Evolutionary conservation across 2,329 filamentous ascomycete genomes (phyloP).

Genomic region (Colletotrichum melonis): DNA sequence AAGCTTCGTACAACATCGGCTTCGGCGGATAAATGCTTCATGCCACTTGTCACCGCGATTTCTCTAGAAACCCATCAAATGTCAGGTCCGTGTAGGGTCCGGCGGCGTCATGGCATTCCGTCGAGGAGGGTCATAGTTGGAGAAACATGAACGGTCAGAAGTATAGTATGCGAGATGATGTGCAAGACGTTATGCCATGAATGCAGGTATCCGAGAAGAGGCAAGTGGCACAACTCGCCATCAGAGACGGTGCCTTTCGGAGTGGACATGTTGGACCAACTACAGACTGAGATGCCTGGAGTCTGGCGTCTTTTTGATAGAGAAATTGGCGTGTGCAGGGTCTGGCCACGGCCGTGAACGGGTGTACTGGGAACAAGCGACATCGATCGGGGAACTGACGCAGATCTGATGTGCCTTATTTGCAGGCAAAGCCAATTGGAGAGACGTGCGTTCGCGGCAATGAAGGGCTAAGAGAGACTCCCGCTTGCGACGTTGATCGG

Average conservation of each 20-base stretch:
- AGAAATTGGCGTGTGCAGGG: slow-evolving; percentile 12
- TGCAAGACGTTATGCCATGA: slow-evolving; percentile 38
- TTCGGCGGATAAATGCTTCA: slow-evolving; percentile 21
- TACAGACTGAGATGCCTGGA: slow-evolving; percentile 8
- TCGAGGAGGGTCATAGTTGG: neutral
- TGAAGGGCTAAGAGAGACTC: slow-evolving; percentile 29
- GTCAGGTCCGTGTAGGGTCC: slow-evolving; percentile 12
- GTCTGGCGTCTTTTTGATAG: neutral
- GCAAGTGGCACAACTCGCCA: slow-evolving; percentile 29
- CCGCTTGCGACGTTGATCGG: slow-evolving; percentile 26
- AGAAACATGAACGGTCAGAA: slow-evolving; percentile 16
- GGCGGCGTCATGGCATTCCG: neutral
- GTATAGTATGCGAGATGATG: slow-evolving; percentile 36
- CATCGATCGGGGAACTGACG: slow-evolving; percentile 2
- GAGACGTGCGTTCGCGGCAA: slow-evolving; percentile 31
- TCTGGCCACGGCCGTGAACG: slow-evolving; percentile 14
- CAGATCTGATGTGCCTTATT: slow-evolving; percentile 30
- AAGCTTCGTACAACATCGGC: slow-evolving; percentile 19
- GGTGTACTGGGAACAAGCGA: slow-evolving; percentile 19
- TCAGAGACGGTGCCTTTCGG: slow-evolving; percentile 20
- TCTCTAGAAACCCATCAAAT: neutral
- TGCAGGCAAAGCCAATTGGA: slow-evolving; percentile 18
- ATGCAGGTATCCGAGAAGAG: slow-evolving; percentile 33
- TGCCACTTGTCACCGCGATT: slow-evolving; percentile 7
- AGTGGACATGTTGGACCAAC: slow-evolving; percentile 27